Evolutionary conservation across 2,329 filamentous ascomycete genomes (phyloP).

Genomic region (Aureobasidium lini): DNA sequence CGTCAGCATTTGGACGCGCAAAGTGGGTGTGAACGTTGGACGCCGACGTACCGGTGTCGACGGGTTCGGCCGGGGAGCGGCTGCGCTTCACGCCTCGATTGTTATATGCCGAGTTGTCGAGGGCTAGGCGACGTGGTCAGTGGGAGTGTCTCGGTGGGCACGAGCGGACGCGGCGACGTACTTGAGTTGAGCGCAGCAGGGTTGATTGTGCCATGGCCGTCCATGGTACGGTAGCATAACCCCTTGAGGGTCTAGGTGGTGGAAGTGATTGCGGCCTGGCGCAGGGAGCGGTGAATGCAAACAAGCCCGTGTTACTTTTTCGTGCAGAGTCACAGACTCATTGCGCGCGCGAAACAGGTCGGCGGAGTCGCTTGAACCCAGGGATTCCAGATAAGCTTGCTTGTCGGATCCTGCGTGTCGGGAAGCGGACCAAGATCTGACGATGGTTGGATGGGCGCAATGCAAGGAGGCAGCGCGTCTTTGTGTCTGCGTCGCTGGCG

Average conservation of each 20-base stretch:
- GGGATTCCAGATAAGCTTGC: slow-evolving; percentile 12
- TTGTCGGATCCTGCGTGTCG: slow-evolving; percentile 5
- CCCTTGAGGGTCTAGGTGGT: neutral
- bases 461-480: slow-evolving; percentile 3
- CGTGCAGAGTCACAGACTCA: slow-evolving; percentile 11
- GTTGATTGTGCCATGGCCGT: slow-evolving; percentile 85
- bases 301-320: slow-evolving; percentile 9
- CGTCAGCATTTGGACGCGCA: slow-evolving; percentile 19
- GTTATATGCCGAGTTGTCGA: slow-evolving; percentile 27
- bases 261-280: neutral
- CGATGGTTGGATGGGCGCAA: neutral
- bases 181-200: slow-evolving; percentile 78
- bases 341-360: slow-evolving; percentile 12
- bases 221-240: slow-evolving; percentile 34
- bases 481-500: neutral
- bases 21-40: neutral
- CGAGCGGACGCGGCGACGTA: slow-evolving; percentile 35
- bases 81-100: slow-evolving; percentile 68
- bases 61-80: slow-evolving; percentile 54
- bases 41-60: slow-evolving; percentile 9
- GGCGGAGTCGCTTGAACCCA: slow-evolving; percentile 7
- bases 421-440: slow-evolving; percentile 4
- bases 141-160: neutral
- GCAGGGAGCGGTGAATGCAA: slow-evolving; percentile 13
- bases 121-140: slow-evolving; percentile 7